Evolutionary conservation across 225 moss, liverwort and hornwort species (phyloP).

Genomic region (Polytrichum formosum): DNA sequence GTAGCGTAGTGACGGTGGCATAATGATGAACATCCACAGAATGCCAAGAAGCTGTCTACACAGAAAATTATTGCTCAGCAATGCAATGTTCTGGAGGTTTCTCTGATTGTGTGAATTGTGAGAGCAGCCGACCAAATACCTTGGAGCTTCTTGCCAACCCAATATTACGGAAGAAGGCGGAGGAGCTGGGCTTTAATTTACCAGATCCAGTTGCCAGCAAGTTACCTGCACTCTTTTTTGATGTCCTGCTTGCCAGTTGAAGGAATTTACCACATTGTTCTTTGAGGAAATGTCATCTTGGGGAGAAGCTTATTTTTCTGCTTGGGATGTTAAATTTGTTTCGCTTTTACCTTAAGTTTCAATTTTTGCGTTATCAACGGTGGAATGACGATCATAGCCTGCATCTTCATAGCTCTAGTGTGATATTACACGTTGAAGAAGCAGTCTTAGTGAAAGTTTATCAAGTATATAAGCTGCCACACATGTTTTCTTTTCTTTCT

Average conservation of each 20-base stretch:
- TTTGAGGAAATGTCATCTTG: not conserved
- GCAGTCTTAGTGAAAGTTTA: too few relatives aligned
- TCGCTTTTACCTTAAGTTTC: too few relatives aligned
- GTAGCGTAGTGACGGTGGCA: too few relatives aligned
- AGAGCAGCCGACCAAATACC: conserved; percentile 5
- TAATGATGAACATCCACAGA: not conserved
- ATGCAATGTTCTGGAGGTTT: conserved; percentile 1
- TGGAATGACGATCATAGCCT: too few relatives aligned
- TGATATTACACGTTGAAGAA: too few relatives aligned
- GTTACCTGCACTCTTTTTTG: conserved; percentile 5
- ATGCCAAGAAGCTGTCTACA: not conserved
- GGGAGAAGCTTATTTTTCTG: too few relatives aligned
- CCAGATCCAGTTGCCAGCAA: conserved; percentile 7
- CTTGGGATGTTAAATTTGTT: too few relatives aligned
- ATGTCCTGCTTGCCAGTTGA: not conserved
- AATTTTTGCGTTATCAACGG: too few relatives aligned
- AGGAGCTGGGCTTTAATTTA: not conserved
- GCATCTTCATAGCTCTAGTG: too few relatives aligned
- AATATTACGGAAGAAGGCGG: conserved; percentile 1
- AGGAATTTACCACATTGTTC: not conserved
- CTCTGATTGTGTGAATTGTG: conserved; percentile 2
- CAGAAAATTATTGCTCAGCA: not conserved
- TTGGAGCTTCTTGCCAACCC: conserved; percentile 9
- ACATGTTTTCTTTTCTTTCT: too few relatives aligned
- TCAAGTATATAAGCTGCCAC: too few relatives aligned